Percentiles rank a stretch among this genome's conserved stretches.
Evolutionary conservation across 257 asterid genomes (phyloP).

Genomic region (Solanum bukasovii): DNA sequence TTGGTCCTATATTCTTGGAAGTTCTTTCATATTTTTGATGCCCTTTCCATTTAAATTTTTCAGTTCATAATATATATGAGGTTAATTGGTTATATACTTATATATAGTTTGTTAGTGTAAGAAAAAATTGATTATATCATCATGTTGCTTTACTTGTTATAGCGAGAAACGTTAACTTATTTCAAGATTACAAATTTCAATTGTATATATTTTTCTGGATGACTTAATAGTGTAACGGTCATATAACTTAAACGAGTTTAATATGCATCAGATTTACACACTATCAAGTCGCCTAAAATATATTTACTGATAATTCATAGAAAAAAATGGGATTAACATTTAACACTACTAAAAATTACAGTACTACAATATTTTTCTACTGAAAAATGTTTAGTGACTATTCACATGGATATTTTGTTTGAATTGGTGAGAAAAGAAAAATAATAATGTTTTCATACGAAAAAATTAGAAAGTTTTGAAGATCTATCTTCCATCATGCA

Average conservation of each 20-base stretch:
- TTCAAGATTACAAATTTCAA: background rate
- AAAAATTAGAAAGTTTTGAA: too few species aligned
- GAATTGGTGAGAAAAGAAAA: background rate
- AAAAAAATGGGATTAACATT: background rate
- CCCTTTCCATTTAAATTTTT: background rate
- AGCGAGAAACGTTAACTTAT: background rate
- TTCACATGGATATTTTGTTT: too few species aligned
- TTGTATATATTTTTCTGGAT: background rate
- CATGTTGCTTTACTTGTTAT: background rate
- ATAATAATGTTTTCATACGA: too few species aligned
- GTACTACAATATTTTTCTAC: too few species aligned
- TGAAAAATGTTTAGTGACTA: background rate
- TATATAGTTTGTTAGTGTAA: background rate
- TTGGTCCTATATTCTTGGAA: slow-evolving; percentile 39
- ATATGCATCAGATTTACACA: background rate
- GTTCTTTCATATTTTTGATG: slow-evolving; percentile 30
- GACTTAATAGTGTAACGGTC: background rate
- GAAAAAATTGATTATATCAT: background rate
- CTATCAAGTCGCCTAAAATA: background rate
- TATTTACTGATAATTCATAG: background rate
- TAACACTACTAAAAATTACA: too few species aligned
- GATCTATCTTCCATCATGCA: too few species aligned
- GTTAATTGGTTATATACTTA: background rate
- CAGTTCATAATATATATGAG: slow-evolving; percentile 9
- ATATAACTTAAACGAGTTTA: background rate